Evolutionary conservation across 768 basidiomycete species (phyloP), one percentile per base, ranked within the genome.

Genomic region (Leccinum pellstonianum): DNA sequence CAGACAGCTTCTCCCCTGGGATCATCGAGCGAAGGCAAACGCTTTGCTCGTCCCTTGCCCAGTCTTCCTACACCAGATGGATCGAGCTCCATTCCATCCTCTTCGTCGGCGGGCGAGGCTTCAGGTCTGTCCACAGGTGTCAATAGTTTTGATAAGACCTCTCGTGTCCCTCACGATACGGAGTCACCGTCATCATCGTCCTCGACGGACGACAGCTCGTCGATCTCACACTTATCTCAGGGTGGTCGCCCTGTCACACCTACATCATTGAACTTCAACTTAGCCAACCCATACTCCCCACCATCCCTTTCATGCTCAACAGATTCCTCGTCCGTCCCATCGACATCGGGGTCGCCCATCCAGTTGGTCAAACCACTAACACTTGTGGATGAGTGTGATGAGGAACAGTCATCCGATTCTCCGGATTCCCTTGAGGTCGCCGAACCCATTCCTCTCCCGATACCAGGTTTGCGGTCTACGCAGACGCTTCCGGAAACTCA

Each of bases 301-400:
- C 83, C 84, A 8, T 81, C 79, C 11, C 73, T 86, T 8, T 81
- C 84, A 5, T 82, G 83, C 5, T 86, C 84, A 5, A 78, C 81
- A 0, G 87, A 88, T 60, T 88, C 87, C 1, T 67, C 88, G 52
- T 79, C 78, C 10, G 81, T 85, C 12, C 82, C 81, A 3, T 78
- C 82, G 3, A 81, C 83, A 8, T 86, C 86, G 14, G 81, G 59
- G 3, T 73, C 73, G 37, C 73, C 74, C 5, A 59, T 70, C 19
- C 64, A 63, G 25, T 57, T 67, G 57, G 53, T 74, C 31, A 81
- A 79, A 58, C 64, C 80, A 62, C 68, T 83, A 29, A 73, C 73
- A 4, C 66, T 77, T 14, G 61, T 68, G 52, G 72, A 74, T 59
- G 75, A 75, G 19, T 65, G 60, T 52, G 58, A 33, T 55, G 73